A percentile compares a stretch with the other conserved stretches of the same genome.
phyloP scores from a whole-genome alignment of 345 rosid species.

The Lepidium aucheri region DNA sequence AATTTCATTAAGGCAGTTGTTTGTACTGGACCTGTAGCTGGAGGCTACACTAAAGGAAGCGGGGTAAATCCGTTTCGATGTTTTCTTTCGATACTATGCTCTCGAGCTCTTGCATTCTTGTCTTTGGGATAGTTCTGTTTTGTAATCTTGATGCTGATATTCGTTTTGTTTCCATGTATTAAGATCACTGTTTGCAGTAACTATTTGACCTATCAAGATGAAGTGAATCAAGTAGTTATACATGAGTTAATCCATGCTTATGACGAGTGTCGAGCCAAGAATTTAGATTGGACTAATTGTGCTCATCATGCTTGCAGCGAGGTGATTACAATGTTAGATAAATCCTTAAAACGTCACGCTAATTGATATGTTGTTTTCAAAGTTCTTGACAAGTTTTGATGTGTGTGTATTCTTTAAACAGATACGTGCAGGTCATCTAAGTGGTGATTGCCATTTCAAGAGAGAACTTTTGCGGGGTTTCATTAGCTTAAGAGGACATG shows the following conservation, averaged over 20 bases:
- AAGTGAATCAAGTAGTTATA: conserved; percentile 74
- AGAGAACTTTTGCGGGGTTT: conserved; percentile 70
- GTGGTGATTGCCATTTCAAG: conserved; percentile 93
- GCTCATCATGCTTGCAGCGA: conserved; percentile 97
- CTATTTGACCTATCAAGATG: conserved; percentile 66
- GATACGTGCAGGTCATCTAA: conserved; percentile 91
- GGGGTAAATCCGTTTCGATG: conserved; percentile 41
- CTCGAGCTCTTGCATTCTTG: neutral
- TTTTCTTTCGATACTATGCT: neutral
- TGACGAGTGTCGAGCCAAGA: conserved; percentile 81
- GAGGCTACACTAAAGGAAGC: conserved; percentile 53
- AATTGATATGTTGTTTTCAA: neutral
- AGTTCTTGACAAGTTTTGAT: neutral
- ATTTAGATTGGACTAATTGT: conserved; percentile 79
- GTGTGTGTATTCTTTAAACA: conserved; percentile 12
- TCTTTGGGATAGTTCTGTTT: neutral
- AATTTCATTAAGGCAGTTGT: conserved; percentile 66
- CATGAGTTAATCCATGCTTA: conserved; percentile 91
- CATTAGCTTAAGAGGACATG: conserved; percentile 77
- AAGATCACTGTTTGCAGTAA: conserved; percentile 82
- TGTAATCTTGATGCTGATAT: conserved; percentile 1
- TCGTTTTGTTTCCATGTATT: neutral
- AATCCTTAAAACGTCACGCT: neutral
- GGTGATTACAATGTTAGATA: conserved; percentile 36
- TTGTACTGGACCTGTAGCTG: conserved; percentile 45